These are phyloP conservation scores for Euphorbia pulcherrima DNA, from an alignment of 345 rosid species.

Conservation along the genomic window DNA sequence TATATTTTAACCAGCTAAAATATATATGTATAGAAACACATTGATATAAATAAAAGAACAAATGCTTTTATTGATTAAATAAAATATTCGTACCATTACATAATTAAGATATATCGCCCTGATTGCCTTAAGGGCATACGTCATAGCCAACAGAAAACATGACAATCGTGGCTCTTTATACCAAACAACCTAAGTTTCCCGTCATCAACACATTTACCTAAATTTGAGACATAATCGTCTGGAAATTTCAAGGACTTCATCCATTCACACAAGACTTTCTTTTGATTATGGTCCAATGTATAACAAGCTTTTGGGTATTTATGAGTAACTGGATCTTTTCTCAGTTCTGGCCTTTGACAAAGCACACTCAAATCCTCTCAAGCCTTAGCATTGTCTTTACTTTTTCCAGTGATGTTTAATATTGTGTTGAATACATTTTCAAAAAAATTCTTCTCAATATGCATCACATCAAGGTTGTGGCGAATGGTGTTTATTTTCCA, in stretches of 20 bases:
- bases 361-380: background rate
- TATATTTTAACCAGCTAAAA: too few species aligned
- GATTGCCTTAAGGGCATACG: too few species aligned
- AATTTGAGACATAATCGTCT: background rate
- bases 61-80: too few species aligned
- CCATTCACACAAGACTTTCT: too few species aligned
- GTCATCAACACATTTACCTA: background rate
- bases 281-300: too few species aligned
- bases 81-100: too few species aligned
- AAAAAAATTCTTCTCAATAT: background rate
- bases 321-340: too few species aligned
- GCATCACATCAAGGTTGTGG: background rate
- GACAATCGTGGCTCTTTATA: background rate
- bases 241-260: background rate
- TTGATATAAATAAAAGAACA: too few species aligned
- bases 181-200: background rate
- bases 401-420: background rate
- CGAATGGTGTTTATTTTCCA: background rate
- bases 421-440: background rate
- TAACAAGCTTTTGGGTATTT: too few species aligned
- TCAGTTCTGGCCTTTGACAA: background rate
- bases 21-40: too few species aligned
- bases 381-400: background rate
- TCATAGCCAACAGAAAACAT: too few species aligned
- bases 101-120: too few species aligned